Evolutionary conservation across 2,329 filamentous ascomycete species (phyloP).

Genomic region (Aspergillus fijiensis): DNA sequence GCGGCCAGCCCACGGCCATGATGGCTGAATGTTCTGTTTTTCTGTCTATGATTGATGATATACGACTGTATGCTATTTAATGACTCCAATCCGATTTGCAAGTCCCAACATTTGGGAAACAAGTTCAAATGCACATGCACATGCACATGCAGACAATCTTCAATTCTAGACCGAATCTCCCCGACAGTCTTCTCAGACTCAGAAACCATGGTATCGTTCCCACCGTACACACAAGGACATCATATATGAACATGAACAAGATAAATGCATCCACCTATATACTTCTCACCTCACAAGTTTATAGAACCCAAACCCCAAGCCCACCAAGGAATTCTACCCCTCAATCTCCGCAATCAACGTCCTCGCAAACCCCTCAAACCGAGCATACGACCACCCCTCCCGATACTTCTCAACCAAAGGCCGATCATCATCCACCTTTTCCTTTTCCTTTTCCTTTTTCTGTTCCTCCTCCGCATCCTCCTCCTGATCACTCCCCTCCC

Average conservation of each 20-base stretch:
- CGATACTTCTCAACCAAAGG: slow-evolving; percentile 45
- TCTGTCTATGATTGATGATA: background rate
- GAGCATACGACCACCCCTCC: slow-evolving; percentile 44
- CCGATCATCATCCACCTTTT: slow-evolving; percentile 26
- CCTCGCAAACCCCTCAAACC: slow-evolving; percentile 45
- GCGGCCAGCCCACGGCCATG: slow-evolving; percentile 16
- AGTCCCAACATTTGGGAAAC: background rate
- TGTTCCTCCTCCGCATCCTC: slow-evolving; percentile 12
- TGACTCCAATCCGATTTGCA: background rate
- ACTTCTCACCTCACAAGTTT: background rate
- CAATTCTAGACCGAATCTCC: too few species aligned
- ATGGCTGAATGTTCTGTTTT: background rate
- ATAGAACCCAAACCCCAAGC: background rate
- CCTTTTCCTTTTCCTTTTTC: slow-evolving; percentile 12
- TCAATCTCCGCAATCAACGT: slow-evolving; percentile 32
- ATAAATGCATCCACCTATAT: too few species aligned
- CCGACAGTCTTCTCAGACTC: too few species aligned
- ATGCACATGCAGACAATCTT: too few species aligned
- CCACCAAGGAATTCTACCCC: slow-evolving; percentile 2
- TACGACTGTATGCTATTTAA: background rate
- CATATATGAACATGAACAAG: background rate
- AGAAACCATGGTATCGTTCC: background rate
- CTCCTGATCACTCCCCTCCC: slow-evolving; percentile 27
- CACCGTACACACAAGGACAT: background rate
- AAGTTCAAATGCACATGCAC: background rate